Conservation (phyloP, 192 early-diverging fungal species). For the Rhizophagus clarus region DNA sequence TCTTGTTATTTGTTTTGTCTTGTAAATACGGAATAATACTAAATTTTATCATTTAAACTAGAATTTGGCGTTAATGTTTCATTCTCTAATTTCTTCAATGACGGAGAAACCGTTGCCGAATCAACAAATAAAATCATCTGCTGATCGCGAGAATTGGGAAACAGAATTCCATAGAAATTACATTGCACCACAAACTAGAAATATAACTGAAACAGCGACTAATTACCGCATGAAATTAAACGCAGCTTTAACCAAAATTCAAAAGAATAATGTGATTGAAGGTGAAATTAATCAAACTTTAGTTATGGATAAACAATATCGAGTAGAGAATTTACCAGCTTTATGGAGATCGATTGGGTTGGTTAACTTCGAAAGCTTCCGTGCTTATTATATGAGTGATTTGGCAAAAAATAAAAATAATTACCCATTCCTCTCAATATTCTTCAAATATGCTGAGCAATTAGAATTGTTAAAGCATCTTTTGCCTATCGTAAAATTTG, state of each 20-base stretch:
- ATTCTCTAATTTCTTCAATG: constrained; percentile 5
- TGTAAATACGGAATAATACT: too few species aligned
- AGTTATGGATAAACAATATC: background rate
- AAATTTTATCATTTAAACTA: too few species aligned
- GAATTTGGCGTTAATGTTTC: constrained; percentile 18
- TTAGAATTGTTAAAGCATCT: background rate
- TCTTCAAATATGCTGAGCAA: background rate
- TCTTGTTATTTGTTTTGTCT: too few species aligned
- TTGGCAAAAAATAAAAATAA: background rate
- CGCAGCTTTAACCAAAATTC: background rate
- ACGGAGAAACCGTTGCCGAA: background rate
- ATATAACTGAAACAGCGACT: background rate
- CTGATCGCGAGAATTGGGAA: constrained; percentile 21
- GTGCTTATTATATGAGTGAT: constrained; percentile 8
- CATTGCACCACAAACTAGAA: constrained; percentile 10
- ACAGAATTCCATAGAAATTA: constrained; percentile 8
- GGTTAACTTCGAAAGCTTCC: constrained; percentile 1
- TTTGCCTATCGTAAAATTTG: background rate
- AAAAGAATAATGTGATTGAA: constrained; percentile 6
- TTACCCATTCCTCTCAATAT: constrained; percentile 5
- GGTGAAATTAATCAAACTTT: constrained; percentile 12
- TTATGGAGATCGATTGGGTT: constrained; percentile 26
- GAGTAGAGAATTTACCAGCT: constrained; percentile 1
- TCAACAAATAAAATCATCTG: background rate
- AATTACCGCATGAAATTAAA: background rate